A percentile compares a stretch with the other conserved stretches of the same genome.
These are phyloP conservation scores for Wallacemonas sp. DNA, from an alignment of 208 protist species.

Conservation along the genomic window DNA sequence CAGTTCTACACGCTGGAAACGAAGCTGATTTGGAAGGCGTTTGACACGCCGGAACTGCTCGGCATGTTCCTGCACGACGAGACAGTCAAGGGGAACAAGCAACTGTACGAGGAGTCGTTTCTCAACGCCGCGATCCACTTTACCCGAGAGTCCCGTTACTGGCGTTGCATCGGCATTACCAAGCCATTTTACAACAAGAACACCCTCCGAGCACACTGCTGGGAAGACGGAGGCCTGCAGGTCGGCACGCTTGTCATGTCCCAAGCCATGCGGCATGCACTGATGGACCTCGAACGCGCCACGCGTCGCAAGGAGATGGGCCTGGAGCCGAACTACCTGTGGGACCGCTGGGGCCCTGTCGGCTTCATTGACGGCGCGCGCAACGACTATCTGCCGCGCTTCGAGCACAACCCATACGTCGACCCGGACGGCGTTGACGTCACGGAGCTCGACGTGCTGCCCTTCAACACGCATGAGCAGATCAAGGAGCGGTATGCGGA, in stretches of 20 bases:
- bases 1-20: constrained; percentile 86
- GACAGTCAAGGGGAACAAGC: constrained; percentile 66
- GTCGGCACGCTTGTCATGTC: constrained; percentile 83
- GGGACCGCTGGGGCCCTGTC: constrained; percentile 89
- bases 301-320: constrained; percentile 80
- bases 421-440: constrained; percentile 90
- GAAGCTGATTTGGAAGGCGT: constrained; percentile 87
- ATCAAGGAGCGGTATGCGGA: constrained; percentile 82
- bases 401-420: constrained; percentile 84
- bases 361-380: constrained; percentile 87
- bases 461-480: constrained; percentile 89
- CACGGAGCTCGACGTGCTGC: constrained; percentile 83
- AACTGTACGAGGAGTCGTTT: constrained; percentile 68
- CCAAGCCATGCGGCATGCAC: constrained; percentile 85
- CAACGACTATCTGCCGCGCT: constrained; percentile 83
- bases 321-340: constrained; percentile 84
- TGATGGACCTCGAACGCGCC: constrained; percentile 90
- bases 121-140: constrained; percentile 81
- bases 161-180: constrained; percentile 89
- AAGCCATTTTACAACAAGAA: constrained; percentile 86
- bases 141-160: constrained; percentile 82
- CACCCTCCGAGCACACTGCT: constrained; percentile 86
- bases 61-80: constrained; percentile 88
- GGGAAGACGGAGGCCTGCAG: constrained; percentile 81
- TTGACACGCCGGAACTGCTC: constrained; percentile 85